These are phyloP conservation scores for Fusarium torreyae DNA, from an alignment of 2,329 filamentous ascomycete species.

Conservation along the genomic window DNA sequence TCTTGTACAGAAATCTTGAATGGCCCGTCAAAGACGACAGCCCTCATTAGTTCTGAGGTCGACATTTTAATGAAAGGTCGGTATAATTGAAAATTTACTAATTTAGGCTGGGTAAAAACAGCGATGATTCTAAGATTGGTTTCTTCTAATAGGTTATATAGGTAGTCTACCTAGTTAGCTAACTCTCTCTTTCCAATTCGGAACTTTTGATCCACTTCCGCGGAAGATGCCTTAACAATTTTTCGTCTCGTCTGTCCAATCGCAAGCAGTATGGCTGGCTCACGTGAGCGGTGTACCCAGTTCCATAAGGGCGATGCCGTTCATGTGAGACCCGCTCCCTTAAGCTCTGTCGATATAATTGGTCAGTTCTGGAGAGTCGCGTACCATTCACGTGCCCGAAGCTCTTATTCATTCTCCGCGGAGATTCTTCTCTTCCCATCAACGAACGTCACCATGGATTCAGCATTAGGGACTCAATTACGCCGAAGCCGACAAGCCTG, in stretches of 20 bases:
- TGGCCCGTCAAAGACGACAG: slow-evolving; percentile 89
- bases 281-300: not conserved
- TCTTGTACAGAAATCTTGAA: slow-evolving; percentile 82
- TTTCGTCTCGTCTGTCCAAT: not conserved
- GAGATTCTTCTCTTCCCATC: not conserved
- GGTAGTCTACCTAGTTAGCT: too few species aligned
- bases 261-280: accelerated
- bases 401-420: not conserved
- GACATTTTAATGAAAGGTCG: slow-evolving; percentile 45
- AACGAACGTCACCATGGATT: not conserved
- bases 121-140: too few species aligned
- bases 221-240: not conserved
- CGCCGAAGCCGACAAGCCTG: slow-evolving; percentile 8
- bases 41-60: slow-evolving; percentile 77
- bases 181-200: not conserved
- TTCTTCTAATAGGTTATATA: too few species aligned
- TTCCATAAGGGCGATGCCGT: accelerated
- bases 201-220: not conserved
- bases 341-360: not conserved
- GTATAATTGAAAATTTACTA: too few species aligned
- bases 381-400: not conserved
- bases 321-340: too few species aligned
- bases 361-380: accelerated
- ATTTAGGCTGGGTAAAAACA: too few species aligned
- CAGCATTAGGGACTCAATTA: not conserved